A percentile compares a stretch with the other conserved stretches of the same genome.
These are phyloP conservation scores for Amylostereum chailletii DNA, from an alignment of 1,284 basidiomycete genomes.

Conservation along the genomic window DNA sequence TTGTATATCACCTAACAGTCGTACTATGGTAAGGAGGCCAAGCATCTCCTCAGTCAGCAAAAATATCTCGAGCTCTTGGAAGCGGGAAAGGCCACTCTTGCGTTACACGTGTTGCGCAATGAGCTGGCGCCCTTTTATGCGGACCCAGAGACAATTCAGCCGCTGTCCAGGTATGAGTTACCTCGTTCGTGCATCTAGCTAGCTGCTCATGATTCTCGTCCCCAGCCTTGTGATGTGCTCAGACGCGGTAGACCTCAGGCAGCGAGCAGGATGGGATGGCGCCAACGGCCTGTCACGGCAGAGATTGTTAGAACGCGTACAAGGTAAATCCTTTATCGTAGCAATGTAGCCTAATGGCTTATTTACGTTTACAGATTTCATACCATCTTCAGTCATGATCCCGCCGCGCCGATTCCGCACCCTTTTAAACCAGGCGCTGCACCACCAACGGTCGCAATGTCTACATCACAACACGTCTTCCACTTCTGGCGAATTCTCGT, in stretches of 20 bases:
- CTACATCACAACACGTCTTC: conserved; percentile 71
- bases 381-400: conserved; percentile 88
- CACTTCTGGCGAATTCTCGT: conserved; percentile 56
- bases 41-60: conserved; percentile 87
- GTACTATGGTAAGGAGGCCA: conserved; percentile 50
- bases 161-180: conserved; percentile 65
- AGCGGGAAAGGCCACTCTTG: conserved; percentile 70
- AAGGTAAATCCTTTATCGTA: conserved; percentile 47
- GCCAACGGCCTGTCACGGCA: conserved; percentile 72
- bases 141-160: conserved; percentile 73
- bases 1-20: too few relatives aligned
- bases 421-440: conserved; percentile 81
- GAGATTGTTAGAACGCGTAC: conserved; percentile 70
- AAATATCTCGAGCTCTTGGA: conserved; percentile 96
- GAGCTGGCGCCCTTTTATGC: conserved; percentile 78
- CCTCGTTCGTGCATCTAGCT: not conserved
- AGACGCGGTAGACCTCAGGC: conserved; percentile 75
- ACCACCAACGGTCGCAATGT: conserved; percentile 72
- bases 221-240: conserved; percentile 84
- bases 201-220: not conserved
- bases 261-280: conserved; percentile 86
- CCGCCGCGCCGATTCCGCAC: conserved; percentile 82
- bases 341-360: conserved; percentile 1
- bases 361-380: conserved; percentile 49
- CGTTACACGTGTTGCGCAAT: conserved; percentile 79